Conservation (phyloP, 2,329 filamentous ascomycete genomes). For the Epichloe glyceriae region DNA sequence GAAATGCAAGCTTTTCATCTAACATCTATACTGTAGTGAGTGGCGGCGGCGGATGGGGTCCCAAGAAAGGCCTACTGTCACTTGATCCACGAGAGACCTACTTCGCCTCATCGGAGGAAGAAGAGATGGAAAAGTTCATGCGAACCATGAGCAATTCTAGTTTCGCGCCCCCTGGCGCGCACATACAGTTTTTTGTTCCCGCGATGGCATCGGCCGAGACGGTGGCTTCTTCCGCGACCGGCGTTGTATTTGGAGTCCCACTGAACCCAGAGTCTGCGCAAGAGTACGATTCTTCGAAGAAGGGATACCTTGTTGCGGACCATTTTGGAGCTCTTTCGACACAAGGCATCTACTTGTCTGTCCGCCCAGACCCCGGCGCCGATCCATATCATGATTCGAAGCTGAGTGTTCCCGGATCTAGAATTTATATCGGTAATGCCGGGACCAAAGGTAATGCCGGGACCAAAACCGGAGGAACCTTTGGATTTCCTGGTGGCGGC, state of each 20-base stretch:
- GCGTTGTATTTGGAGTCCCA: slow-evolving; percentile 22
- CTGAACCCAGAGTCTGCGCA: slow-evolving; percentile 7
- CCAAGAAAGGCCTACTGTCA: slow-evolving; percentile 65
- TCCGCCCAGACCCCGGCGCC: slow-evolving; percentile 6
- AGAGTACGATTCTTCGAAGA: not conserved
- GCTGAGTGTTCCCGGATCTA: slow-evolving; percentile 22
- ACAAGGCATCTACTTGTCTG: slow-evolving; percentile 41
- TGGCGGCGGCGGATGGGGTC: slow-evolving; percentile 75
- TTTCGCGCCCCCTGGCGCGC: slow-evolving; percentile 49
- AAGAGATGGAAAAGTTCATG: slow-evolving; percentile 41
- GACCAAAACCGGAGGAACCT: not conserved
- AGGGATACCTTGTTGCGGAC: slow-evolving; percentile 4
- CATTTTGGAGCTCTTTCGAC: slow-evolving; percentile 53
- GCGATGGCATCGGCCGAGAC: slow-evolving; percentile 15
- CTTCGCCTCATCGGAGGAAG: slow-evolving; percentile 30
- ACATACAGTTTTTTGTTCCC: slow-evolving; percentile 51
- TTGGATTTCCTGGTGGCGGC: slow-evolving; percentile 3
- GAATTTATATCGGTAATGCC: slow-evolving; percentile 13
- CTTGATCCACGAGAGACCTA: slow-evolving; percentile 56
- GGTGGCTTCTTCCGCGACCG: slow-evolving; percentile 8
- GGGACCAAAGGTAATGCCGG: not conserved
- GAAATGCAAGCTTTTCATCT: slow-evolving; percentile 4
- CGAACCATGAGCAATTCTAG: slow-evolving; percentile 32
- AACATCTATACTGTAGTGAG: slow-evolving; percentile 37
- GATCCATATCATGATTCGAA: slow-evolving; percentile 13